These are phyloP conservation scores for Acacia crassicarpa DNA, from an alignment of 306 rosid genomes.

Conservation along the genomic window DNA sequence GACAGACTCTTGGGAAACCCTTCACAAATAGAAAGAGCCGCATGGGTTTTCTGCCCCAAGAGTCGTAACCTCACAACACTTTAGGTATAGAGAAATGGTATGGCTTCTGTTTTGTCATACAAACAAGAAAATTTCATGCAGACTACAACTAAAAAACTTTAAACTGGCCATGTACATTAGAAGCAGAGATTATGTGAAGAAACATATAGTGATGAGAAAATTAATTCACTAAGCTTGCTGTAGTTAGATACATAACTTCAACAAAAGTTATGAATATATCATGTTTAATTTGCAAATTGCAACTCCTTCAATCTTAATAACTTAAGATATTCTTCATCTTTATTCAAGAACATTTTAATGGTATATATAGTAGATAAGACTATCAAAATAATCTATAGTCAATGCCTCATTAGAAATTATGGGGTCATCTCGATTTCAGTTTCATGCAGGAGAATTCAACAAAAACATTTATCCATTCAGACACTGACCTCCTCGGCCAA, in stretches of 20 bases:
- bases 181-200: conserved; percentile 5
- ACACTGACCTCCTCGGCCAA: conserved; percentile 77
- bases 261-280: not conserved
- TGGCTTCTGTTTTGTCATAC: conserved; percentile 6
- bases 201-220: not conserved
- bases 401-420: conserved; percentile 4
- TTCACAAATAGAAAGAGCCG: conserved; percentile 10
- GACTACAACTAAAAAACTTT: conserved; percentile 2
- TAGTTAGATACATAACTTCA: not conserved
- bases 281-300: not conserved
- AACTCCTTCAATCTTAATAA: not conserved
- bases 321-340: not conserved
- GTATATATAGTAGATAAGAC: not conserved
- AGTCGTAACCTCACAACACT: not conserved
- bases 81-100: not conserved
- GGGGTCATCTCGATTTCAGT: conserved; percentile 18
- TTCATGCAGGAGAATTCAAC: conserved; percentile 19
- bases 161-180: not conserved
- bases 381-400: conserved; percentile 11
- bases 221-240: conserved; percentile 6
- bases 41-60: not conserved
- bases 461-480: conserved; percentile 1
- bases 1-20: conserved; percentile 2
- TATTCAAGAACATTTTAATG: conserved; percentile 12
- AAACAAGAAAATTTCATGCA: conserved; percentile 19